Evolutionary conservation across 192 early-diverging fungal species (phyloP).

Genomic region (Cetraspora pellucida): DNA sequence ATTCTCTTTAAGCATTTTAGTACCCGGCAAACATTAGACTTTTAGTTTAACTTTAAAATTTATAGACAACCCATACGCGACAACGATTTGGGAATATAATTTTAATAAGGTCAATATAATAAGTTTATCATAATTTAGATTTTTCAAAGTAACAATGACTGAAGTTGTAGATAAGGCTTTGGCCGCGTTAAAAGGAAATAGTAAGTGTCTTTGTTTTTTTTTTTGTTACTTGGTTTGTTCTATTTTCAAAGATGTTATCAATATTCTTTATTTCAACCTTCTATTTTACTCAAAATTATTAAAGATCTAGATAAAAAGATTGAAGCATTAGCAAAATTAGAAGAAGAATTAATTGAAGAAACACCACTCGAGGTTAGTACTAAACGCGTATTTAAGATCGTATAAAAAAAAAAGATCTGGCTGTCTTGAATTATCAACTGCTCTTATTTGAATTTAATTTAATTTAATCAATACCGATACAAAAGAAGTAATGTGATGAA

Average conservation of each 20-base stretch:
- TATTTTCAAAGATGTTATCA: not conserved
- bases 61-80: too few species aligned
- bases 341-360: constrained; percentile 12
- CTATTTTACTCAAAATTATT: not conserved
- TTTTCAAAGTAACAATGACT: constrained; percentile 9
- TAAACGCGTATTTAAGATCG: not conserved
- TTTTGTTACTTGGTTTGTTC: not conserved
- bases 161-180: constrained; percentile 19
- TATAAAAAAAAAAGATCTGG: not conserved
- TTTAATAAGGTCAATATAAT: too few species aligned
- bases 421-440: not conserved
- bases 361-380: constrained; percentile 22
- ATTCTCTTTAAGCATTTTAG: too few species aligned
- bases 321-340: constrained; percentile 20
- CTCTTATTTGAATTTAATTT: not conserved
- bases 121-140: too few species aligned
- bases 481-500: not conserved
- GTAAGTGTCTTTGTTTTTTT: not conserved
- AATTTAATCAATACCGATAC: not conserved
- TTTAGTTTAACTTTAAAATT: too few species aligned
- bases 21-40: too few species aligned
- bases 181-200: constrained; percentile 26
- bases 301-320: constrained; percentile 29
- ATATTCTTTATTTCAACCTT: too few species aligned
- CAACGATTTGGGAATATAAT: too few species aligned